phyloP scores from a whole-genome alignment of 2,329 filamentous ascomycete species.

The Dothiorella sarmentorum region DNA sequence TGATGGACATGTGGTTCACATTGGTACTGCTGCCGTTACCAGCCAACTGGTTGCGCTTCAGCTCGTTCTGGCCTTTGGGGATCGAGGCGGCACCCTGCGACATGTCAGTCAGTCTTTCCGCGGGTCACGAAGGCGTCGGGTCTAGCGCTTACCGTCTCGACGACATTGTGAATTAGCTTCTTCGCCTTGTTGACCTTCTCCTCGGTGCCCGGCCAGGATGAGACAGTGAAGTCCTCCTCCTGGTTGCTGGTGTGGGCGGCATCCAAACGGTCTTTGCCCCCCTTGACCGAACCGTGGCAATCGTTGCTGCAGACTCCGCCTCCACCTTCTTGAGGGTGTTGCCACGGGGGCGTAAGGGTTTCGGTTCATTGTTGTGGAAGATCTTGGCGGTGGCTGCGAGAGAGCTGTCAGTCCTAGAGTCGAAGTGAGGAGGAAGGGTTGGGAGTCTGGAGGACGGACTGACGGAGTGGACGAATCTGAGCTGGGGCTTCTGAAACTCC shows the following conservation, averaged over 20 bases:
- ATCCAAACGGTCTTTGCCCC: conserved; percentile 98
- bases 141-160: conserved; percentile 78
- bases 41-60: conserved; percentile 99
- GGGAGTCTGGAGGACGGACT: too few relatives aligned
- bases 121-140: not conserved
- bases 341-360: too few relatives aligned
- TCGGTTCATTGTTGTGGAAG: too few relatives aligned
- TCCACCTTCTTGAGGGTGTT: conserved; percentile 99
- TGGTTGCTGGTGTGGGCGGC: conserved; percentile 99
- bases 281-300: conserved; percentile 98
- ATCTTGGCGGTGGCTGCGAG: too few relatives aligned
- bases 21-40: too few relatives aligned
- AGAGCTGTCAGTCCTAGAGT: too few relatives aligned
- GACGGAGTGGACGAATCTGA: too few relatives aligned
- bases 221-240: conserved; percentile 98
- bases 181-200: conserved; percentile 99
- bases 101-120: conserved; percentile 30
- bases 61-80: conserved; percentile 96
- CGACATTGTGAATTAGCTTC: conserved; percentile 96
- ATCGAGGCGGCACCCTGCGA: conserved; percentile 90
- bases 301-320: conserved; percentile 93
- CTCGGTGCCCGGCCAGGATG: conserved; percentile 99
- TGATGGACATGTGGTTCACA: too few relatives aligned
- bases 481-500: too few relatives aligned
- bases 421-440: too few relatives aligned